A percentile compares a stretch with the other conserved stretches of the same genome.
Conservation (phyloP, 2,329 filamentous ascomycete genomes). For the Fusarium abutilonis region DNA sequence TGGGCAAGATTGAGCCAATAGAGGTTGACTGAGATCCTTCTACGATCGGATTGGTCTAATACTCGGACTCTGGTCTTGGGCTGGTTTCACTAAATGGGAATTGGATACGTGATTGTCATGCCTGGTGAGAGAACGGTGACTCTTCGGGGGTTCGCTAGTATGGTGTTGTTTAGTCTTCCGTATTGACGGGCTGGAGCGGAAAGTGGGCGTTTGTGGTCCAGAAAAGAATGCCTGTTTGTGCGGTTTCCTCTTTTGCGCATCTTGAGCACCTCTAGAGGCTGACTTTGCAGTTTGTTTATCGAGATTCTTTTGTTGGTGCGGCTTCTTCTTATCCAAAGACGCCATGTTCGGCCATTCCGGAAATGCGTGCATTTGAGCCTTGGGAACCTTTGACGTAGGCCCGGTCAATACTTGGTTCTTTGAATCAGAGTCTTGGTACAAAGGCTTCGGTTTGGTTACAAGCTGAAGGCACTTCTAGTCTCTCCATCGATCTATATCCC, state of each 20-base stretch:
- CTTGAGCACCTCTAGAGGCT: background rate
- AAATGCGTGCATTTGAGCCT: slow-evolving; percentile 13
- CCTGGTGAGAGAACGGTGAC: background rate
- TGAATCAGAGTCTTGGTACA: background rate
- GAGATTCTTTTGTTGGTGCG: background rate
- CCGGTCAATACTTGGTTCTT: slow-evolving; percentile 10
- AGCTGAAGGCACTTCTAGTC: slow-evolving; percentile 35
- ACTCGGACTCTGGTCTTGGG: background rate
- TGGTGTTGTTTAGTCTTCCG: background rate
- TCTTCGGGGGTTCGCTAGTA: background rate
- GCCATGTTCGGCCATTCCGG: slow-evolving; percentile 26
- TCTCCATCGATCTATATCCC: slow-evolving; percentile 37
- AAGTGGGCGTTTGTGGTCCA: slow-evolving; percentile 3
- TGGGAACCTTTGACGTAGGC: slow-evolving; percentile 25
- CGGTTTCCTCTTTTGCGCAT: background rate
- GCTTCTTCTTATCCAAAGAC: slow-evolving; percentile 3
- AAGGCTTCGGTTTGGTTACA: slow-evolving; percentile 27
- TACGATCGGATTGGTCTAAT: slow-evolving; percentile 12
- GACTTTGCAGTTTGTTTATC: background rate
- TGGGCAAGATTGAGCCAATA: slow-evolving; percentile 5
- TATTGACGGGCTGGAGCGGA: slow-evolving; percentile 1
- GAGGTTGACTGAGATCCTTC: slow-evolving; percentile 8
- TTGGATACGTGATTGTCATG: background rate
- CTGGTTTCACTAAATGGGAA: background rate
- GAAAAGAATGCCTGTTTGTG: slow-evolving; percentile 28